Base-by-base conservation (phyloP, 2,329 filamentous ascomycete species). In the Kalmusia sp. region DNA sequence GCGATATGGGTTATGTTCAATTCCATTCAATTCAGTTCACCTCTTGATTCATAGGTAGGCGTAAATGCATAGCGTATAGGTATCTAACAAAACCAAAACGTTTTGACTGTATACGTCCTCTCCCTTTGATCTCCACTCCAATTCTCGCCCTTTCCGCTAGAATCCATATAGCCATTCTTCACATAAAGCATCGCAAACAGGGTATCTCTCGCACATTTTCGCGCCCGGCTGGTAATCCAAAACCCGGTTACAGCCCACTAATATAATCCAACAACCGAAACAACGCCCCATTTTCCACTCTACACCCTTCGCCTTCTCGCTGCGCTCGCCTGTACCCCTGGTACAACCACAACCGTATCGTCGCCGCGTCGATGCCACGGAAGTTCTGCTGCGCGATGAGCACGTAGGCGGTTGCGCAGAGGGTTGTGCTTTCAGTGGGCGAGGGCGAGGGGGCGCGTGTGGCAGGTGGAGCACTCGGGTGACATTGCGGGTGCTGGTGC, bases 331-430 rank as follows among this genome's bases (percentile, higher is more conserved):
- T 28, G 45, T 68, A 62, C 5, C 71, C 71, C 51, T 68, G 63
- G 4, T 62, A 67, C 50, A 74, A 33, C 70, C 70, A 72, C 46
- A 64, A 15, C 15, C 70, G 53, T 6, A 73, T 70, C 41, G 68
- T 66, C 21, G 57, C 59, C 1, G 64, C 62, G 28, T 73, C 69
- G 12, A 74, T 49, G 15, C 65, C 66, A 1, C 69, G 58, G 28
- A 71, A 71, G 39, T 74, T 73, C 22, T 71, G 68, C 61, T 73
- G 68, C 30, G 63, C 54, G 5, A 74, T 73, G 45, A 74, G 52
- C 4, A 70, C 57, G 47, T 68, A 74, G 0, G 71, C 70, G 31
- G 71, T 66, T 2, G 67, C 69, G 45, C 70, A 74, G 7, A 71
- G 56, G 11, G 70, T 74, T 0, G 71, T 74, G 40, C 59, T 66